Percentiles rank a stretch among this genome's conserved stretches.
These are phyloP conservation scores for Alternaria ventricosa DNA, from an alignment of 2,329 filamentous ascomycete genomes.

Conservation along the genomic window DNA sequence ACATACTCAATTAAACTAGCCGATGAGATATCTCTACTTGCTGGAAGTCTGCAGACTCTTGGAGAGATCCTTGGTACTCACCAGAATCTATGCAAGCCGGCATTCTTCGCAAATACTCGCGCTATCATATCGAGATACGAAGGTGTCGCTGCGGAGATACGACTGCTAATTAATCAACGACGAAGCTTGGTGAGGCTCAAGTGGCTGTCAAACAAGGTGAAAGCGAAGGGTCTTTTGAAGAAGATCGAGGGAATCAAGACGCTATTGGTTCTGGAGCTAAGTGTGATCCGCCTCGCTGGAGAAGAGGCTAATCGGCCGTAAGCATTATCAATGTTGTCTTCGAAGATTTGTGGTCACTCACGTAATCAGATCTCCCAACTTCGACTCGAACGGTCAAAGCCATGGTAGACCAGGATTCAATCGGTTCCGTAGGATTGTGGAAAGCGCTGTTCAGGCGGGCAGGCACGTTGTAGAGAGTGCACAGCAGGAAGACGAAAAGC, in stretches of 20 bases:
- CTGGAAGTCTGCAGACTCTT: constrained; percentile 3
- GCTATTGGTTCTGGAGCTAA: constrained; percentile 16
- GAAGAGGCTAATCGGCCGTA: constrained; percentile 12
- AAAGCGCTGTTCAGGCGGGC: constrained; percentile 25
- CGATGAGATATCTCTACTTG: constrained; percentile 3
- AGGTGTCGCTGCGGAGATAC: not conserved
- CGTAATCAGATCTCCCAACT: not conserved
- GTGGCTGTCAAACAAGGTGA: constrained; percentile 22
- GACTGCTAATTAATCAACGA: constrained; percentile 2
- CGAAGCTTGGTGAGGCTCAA: constrained; percentile 18
- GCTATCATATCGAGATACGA: not conserved
- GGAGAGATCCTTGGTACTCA: not conserved
- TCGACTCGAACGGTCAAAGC: not conserved
- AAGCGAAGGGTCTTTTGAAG: constrained; percentile 22
- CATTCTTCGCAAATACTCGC: not conserved
- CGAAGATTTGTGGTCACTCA: too few species aligned
- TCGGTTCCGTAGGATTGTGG: constrained; percentile 24
- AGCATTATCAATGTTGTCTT: not conserved
- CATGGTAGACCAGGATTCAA: not conserved
- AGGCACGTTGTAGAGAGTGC: constrained; percentile 23
- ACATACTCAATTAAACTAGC: not conserved
- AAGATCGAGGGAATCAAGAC: constrained; percentile 30
- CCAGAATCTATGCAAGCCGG: not conserved
- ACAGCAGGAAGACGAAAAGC: constrained; percentile 11
- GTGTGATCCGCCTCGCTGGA: constrained; percentile 18